These are phyloP conservation scores for Gastrolobium bilobum DNA, from an alignment of 306 rosid species.

Conservation along the genomic window DNA sequence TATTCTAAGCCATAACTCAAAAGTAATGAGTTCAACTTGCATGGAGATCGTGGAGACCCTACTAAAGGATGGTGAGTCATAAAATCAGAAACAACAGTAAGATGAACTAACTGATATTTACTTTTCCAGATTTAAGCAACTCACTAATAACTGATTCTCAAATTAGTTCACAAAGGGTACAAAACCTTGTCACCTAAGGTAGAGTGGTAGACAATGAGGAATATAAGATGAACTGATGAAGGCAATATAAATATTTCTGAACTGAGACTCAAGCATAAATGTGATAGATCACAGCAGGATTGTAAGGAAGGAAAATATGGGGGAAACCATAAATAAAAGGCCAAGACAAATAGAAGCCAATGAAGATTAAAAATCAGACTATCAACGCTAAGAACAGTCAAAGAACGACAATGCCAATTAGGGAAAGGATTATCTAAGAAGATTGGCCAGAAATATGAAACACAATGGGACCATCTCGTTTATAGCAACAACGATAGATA, in stretches of 20 bases:
- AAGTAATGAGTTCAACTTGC: background rate
- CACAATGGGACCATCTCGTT: slow-evolving; percentile 4
- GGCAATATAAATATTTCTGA: background rate
- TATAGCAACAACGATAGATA: background rate
- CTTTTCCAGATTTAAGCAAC: background rate
- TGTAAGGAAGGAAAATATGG: background rate
- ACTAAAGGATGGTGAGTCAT: background rate
- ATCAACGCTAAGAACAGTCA: background rate
- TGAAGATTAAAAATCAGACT: background rate
- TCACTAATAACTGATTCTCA: background rate
- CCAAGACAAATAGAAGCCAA: background rate
- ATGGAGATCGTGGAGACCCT: background rate
- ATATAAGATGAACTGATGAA: background rate
- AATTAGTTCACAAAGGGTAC: background rate
- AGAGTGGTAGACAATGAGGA: no score
- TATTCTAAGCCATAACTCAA: background rate
- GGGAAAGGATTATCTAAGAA: background rate
- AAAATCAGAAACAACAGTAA: background rate
- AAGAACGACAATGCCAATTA: slow-evolving; percentile 1
- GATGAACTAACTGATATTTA: background rate
- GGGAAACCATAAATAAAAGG: background rate
- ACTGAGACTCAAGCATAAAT: background rate
- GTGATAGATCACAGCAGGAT: background rate
- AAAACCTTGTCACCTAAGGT: background rate
- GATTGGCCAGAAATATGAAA: slow-evolving; percentile 12